These are phyloP conservation scores for Diplosphaera chodatii DNA, from an alignment of 139 green algal species.

Conservation along the genomic window DNA sequence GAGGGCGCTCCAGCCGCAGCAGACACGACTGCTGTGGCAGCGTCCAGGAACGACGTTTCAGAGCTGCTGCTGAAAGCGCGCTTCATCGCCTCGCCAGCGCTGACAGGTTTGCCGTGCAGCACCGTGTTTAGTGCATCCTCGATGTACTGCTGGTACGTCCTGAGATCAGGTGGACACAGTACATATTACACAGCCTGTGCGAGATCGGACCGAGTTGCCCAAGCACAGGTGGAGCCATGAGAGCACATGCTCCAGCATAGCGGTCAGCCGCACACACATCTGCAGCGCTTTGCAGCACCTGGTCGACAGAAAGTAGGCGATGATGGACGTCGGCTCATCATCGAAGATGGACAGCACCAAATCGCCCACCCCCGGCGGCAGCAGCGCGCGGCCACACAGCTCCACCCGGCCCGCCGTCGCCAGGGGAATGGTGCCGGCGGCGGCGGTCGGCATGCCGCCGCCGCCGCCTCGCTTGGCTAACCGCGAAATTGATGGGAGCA, in stretches of 20 bases:
- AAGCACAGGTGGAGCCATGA: too few species aligned
- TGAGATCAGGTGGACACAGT: too few species aligned
- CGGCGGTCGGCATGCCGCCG: too few species aligned
- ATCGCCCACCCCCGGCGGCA: slow-evolving; percentile 46
- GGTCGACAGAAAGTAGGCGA: slow-evolving; percentile 71
- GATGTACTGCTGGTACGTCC: slow-evolving; percentile 57
- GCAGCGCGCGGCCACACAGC: slow-evolving; percentile 45
- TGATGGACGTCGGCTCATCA: slow-evolving; percentile 70
- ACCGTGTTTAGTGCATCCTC: slow-evolving; percentile 17
- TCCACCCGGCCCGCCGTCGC: slow-evolving; percentile 18
- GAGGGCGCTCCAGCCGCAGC: too few species aligned
- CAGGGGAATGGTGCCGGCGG: background rate
- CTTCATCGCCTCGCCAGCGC: background rate
- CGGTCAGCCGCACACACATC: too few species aligned
- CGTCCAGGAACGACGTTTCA: background rate
- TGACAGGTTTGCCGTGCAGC: background rate
- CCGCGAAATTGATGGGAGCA: background rate
- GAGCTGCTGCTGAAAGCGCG: slow-evolving; percentile 2
- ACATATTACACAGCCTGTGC: too few species aligned
- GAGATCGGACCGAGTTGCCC: too few species aligned
- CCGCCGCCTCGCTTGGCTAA: background rate
- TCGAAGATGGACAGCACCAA: slow-evolving; percentile 58
- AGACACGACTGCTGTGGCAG: background rate
- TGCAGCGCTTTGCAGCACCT: too few species aligned
- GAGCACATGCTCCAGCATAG: too few species aligned